phyloP scores from a whole-genome alignment of 2,329 filamentous ascomycete genomes.

The Diaporthe eres region DNA sequence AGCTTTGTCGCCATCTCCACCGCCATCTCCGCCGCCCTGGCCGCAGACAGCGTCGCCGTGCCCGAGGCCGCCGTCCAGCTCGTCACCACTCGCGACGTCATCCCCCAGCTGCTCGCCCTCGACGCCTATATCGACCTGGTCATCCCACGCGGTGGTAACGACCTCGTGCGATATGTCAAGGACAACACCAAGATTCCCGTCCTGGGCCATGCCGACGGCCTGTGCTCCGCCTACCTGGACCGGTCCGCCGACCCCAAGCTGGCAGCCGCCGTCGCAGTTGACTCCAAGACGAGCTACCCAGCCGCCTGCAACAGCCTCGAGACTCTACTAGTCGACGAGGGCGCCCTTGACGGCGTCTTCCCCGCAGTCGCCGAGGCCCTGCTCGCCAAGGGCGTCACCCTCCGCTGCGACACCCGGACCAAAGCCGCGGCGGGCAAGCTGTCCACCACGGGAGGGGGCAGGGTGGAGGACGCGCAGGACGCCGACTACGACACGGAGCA shows the following conservation, averaged over 20 bases:
- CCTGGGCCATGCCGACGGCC: conserved; percentile 93
- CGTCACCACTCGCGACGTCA: conserved; percentile 91
- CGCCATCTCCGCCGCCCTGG: conserved; percentile 85
- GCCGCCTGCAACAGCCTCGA: conserved; percentile 97
- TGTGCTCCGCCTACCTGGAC: conserved; percentile 90
- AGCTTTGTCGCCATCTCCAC: conserved; percentile 94
- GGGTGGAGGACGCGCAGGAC: conserved; percentile 75
- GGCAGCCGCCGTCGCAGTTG: conserved; percentile 83
- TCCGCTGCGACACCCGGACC: conserved; percentile 82
- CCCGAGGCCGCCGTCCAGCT: conserved; percentile 92
- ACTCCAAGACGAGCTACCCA: conserved; percentile 94
- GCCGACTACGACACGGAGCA: conserved; percentile 91
- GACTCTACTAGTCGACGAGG: conserved; percentile 86
- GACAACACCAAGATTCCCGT: conserved; percentile 93
- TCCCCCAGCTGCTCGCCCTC: conserved; percentile 87
- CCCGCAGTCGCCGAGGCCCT: conserved; percentile 82
- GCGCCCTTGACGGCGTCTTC: conserved; percentile 76
- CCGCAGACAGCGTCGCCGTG: conserved; percentile 72
- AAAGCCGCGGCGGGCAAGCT: conserved; percentile 73
- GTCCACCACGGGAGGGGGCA: conserved; percentile 53
- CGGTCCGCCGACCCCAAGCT: conserved; percentile 80
- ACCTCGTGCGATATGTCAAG: conserved; percentile 92
- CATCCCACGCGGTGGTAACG: conserved; percentile 92
- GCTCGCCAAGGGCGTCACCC: conserved; percentile 80
- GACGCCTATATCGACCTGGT: conserved; percentile 94